phyloP scores from a whole-genome alignment of 1,284 basidiomycete genomes.

The Athelia sp. region DNA sequence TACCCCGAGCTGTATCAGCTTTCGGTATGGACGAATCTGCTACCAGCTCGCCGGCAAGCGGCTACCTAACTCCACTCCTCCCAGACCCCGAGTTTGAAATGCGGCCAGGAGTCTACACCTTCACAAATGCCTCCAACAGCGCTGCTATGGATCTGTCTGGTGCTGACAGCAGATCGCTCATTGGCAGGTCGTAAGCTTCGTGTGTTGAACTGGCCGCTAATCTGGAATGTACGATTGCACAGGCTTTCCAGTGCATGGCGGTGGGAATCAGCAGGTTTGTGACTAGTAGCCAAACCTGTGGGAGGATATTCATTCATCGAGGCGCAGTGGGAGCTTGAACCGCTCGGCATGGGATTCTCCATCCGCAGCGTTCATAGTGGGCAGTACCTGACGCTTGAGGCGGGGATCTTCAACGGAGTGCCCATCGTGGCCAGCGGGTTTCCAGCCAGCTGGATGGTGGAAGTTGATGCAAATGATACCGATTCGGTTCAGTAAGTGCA shows the following conservation, averaged over 20 bases:
- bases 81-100: background rate
- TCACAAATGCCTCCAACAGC: slow-evolving; percentile 15
- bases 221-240: background rate
- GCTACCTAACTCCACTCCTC: too few species aligned
- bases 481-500: background rate
- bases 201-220: background rate
- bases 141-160: slow-evolving; percentile 22
- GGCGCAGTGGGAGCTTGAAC: slow-evolving; percentile 24
- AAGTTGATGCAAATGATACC: background rate
- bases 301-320: background rate
- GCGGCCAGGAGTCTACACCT: slow-evolving; percentile 19
- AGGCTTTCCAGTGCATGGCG: slow-evolving; percentile 6
- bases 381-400: slow-evolving; percentile 24
- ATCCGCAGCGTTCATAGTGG: slow-evolving; percentile 21
- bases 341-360: slow-evolving; percentile 26
- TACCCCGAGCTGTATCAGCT: background rate
- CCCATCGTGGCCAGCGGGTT: slow-evolving; percentile 17
- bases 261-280: slow-evolving; percentile 10
- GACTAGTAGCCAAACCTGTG: background rate
- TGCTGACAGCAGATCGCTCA: slow-evolving; percentile 17
- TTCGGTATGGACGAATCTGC: background rate
- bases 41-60: background rate
- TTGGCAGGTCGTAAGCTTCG: slow-evolving; percentile 12
- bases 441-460: background rate
- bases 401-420: slow-evolving; percentile 13